A percentile compares a stretch with the other conserved stretches of the same genome.
Evolutionary conservation across 495 filamentous ascomycete species (phyloP).

Genomic region (Penicillium nucicola): DNA sequence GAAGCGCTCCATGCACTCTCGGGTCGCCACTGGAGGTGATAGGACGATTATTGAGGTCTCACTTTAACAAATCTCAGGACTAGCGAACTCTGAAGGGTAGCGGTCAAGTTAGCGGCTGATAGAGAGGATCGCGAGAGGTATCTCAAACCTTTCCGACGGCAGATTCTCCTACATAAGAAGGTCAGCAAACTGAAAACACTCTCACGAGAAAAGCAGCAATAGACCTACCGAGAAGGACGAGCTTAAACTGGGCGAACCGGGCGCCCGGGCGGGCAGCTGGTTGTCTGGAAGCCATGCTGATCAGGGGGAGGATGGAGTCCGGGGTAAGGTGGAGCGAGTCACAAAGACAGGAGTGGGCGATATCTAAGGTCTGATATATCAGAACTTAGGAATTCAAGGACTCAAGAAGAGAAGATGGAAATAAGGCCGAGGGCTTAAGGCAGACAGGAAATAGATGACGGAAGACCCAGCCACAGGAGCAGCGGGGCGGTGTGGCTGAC

Average conservation of each 20-base stretch:
- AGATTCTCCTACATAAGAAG: slow-evolving; percentile 71
- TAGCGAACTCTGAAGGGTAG: slow-evolving; percentile 74
- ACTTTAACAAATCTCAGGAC: slow-evolving; percentile 98
- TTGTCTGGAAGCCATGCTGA: slow-evolving; percentile 73
- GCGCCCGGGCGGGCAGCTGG: slow-evolving; percentile 70
- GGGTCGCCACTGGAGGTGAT: background rate
- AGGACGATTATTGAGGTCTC: slow-evolving; percentile 12
- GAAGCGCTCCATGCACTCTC: background rate
- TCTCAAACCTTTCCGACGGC: slow-evolving; percentile 88
- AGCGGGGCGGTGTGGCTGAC: slow-evolving; percentile 32
- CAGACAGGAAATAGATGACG: slow-evolving; percentile 26
- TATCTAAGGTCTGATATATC: background rate
- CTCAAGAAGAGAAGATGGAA: background rate
- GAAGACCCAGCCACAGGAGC: slow-evolving; percentile 28
- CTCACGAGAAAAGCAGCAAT: background rate
- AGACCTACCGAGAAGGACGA: slow-evolving; percentile 83
- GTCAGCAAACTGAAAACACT: background rate
- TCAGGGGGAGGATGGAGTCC: slow-evolving; percentile 17
- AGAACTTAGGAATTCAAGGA: background rate
- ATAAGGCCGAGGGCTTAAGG: slow-evolving; percentile 8
- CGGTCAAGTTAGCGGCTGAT: slow-evolving; percentile 31
- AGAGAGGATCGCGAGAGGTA: slow-evolving; percentile 18
- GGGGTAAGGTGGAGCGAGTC: slow-evolving; percentile 1
- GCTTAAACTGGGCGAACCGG: slow-evolving; percentile 98
- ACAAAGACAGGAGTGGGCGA: slow-evolving; percentile 1